These are phyloP conservation scores for Cryphonectria nitschkei DNA, from an alignment of 2,329 filamentous ascomycete species.

Conservation along the genomic window DNA sequence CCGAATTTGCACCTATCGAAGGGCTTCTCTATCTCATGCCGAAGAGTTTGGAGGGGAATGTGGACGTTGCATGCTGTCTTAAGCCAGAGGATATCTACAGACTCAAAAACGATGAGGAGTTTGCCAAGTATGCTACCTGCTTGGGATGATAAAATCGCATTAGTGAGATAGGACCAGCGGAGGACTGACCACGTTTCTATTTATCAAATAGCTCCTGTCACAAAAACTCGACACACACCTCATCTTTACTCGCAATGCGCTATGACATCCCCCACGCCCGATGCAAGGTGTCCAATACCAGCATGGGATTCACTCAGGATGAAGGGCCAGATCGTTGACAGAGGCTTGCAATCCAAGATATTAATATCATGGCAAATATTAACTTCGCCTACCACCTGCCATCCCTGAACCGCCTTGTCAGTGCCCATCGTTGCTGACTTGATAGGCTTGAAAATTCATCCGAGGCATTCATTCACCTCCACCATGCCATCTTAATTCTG, in stretches of 20 bases:
- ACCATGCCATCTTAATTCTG: not conserved
- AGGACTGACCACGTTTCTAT: not conserved
- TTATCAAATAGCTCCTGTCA: not conserved
- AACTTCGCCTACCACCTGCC: not conserved
- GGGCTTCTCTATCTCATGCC: slow-evolving; percentile 25
- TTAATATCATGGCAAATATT: not conserved
- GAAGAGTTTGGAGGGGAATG: slow-evolving; percentile 5
- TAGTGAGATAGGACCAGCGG: not conserved
- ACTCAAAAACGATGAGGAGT: slow-evolving; percentile 10
- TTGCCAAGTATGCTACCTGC: slow-evolving; percentile 19
- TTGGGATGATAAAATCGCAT: slow-evolving; percentile 8
- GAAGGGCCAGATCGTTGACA: not conserved
- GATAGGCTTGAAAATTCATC: not conserved
- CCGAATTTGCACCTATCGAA: slow-evolving; percentile 17
- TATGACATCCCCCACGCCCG: not conserved
- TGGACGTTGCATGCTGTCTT: slow-evolving; percentile 24
- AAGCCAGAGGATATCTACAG: slow-evolving; percentile 14
- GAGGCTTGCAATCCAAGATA: not conserved
- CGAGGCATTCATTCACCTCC: no score
- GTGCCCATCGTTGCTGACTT: not conserved
- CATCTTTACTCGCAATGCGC: not conserved
- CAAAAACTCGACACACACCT: not conserved
- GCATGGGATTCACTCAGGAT: not conserved
- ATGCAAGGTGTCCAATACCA: not conserved
- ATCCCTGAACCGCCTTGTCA: not conserved